A percentile compares a stretch with the other conserved stretches of the same genome.
Evolutionary conservation across 2,329 filamentous ascomycete genomes (phyloP).

Genomic region (Xylaria digitata): DNA sequence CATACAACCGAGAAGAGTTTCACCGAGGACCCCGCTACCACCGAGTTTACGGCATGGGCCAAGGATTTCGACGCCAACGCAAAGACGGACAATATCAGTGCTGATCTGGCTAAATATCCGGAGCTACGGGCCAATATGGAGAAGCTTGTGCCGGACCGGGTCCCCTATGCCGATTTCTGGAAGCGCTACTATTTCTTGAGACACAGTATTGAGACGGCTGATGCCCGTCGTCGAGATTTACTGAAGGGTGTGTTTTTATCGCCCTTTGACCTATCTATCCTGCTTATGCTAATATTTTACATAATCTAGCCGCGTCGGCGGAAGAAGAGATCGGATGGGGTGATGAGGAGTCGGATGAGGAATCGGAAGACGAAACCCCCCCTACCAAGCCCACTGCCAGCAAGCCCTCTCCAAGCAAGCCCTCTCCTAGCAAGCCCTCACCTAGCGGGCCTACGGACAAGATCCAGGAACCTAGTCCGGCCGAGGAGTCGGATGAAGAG

Average conservation of each 20-base stretch:
- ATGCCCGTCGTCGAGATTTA: conserved; percentile 87
- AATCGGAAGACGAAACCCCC: conserved; percentile 50
- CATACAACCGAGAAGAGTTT: conserved; percentile 88
- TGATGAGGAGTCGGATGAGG: conserved; percentile 49
- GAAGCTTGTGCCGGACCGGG: conserved; percentile 89
- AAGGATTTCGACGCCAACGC: conserved; percentile 80
- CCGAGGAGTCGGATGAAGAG: conserved; percentile 56
- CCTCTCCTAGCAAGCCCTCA: no score
- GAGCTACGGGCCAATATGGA: conserved; percentile 93
- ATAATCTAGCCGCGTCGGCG: conserved; percentile 68
- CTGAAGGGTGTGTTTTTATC: conserved; percentile 77
- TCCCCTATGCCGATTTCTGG: conserved; percentile 94
- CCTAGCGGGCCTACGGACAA: no score
- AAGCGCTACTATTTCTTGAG: conserved; percentile 94
- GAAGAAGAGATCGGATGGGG: conserved; percentile 79
- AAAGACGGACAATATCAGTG: conserved; percentile 85
- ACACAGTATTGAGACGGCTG: conserved; percentile 92
- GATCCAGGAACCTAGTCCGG: no score
- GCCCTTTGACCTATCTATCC: conserved; percentile 30
- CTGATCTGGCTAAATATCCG: conserved; percentile 85
- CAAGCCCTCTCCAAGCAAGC: no score
- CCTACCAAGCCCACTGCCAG: no score
- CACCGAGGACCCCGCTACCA: conserved; percentile 79
- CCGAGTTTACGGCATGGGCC: conserved; percentile 80
- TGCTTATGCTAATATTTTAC: conserved; percentile 49